Evolutionary conservation across 768 basidiomycete species (phyloP).

Genomic region (Panus rudis): DNA sequence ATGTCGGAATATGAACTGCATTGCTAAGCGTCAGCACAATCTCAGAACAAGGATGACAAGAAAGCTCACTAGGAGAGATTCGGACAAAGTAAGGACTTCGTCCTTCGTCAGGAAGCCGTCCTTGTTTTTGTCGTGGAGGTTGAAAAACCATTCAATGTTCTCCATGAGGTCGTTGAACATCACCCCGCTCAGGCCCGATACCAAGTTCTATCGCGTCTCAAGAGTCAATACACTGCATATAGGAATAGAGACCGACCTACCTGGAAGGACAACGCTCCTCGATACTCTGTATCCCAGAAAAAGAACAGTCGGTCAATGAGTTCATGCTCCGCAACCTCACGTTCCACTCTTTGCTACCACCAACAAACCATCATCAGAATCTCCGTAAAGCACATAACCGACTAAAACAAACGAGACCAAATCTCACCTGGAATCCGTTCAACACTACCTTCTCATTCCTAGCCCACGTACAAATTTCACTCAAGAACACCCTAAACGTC

Average conservation of each 20-base stretch:
- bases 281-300: constrained; percentile 83
- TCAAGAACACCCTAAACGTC: constrained; percentile 87
- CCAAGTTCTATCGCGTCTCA: constrained; percentile 58
- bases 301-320: constrained; percentile 90
- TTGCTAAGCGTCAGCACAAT: background rate
- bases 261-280: constrained; percentile 87
- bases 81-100: constrained; percentile 91
- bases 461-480: constrained; percentile 93
- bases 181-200: constrained; percentile 82
- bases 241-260: constrained; percentile 34
- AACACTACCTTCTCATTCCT: constrained; percentile 86
- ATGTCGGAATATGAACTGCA: constrained; percentile 94
- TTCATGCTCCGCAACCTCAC: constrained; percentile 92
- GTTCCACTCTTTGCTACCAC: constrained; percentile 88
- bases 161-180: constrained; percentile 98
- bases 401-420: background rate
- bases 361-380: constrained; percentile 8
- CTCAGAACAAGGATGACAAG: constrained; percentile 5
- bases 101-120: constrained; percentile 95
- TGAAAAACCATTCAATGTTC: constrained; percentile 98
- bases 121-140: constrained; percentile 90
- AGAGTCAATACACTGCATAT: background rate
- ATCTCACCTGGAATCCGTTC: constrained; percentile 79
- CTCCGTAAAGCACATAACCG: constrained; percentile 2
- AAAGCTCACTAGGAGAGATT: constrained; percentile 75